phyloP scores from a whole-genome alignment of 768 basidiomycete species.

The Pleurotus tuber-regium region DNA sequence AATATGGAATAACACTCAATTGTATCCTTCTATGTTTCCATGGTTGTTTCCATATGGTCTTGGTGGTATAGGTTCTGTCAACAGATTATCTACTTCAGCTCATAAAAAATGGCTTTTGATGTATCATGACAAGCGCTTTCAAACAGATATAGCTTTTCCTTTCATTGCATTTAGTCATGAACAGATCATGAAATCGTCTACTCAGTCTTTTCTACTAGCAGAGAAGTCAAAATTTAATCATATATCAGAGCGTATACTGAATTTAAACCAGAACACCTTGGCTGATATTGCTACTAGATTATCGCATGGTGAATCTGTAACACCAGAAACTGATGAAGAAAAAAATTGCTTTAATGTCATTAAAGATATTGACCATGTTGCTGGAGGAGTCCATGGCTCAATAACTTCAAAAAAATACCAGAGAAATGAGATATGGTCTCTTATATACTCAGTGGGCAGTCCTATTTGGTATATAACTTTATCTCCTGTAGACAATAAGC shows the following conservation, averaged over 20 bases:
- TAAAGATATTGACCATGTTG: constrained; percentile 32
- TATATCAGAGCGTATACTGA: constrained; percentile 20
- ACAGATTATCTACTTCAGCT: constrained; percentile 12
- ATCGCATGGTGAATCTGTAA: constrained; percentile 21
- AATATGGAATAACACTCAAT: constrained; percentile 22
- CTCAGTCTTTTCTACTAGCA: constrained; percentile 25
- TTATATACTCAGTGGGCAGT: too few species aligned
- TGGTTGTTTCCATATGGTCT: constrained; percentile 40
- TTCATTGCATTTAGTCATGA: too few species aligned
- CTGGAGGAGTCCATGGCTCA: constrained; percentile 27
- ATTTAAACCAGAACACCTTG: constrained; percentile 21
- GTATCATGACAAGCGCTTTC: too few species aligned
- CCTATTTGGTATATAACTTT: too few species aligned
- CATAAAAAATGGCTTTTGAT: constrained; percentile 29
- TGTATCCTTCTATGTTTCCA: constrained; percentile 29
- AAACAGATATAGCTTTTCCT: too few species aligned
- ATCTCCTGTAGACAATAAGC: neutral
- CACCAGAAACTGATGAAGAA: constrained; percentile 28
- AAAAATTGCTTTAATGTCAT: constrained; percentile 32
- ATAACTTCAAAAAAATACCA: neutral
- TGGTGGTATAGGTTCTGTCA: constrained; percentile 23
- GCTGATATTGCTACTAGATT: constrained; percentile 18
- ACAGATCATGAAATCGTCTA: constrained; percentile 21
- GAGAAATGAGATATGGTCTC: neutral
- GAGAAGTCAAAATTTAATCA: constrained; percentile 24